Evolutionary conservation across 73 alveolate species (phyloP).

Genomic region (Paramecium biaurelia): DNA sequence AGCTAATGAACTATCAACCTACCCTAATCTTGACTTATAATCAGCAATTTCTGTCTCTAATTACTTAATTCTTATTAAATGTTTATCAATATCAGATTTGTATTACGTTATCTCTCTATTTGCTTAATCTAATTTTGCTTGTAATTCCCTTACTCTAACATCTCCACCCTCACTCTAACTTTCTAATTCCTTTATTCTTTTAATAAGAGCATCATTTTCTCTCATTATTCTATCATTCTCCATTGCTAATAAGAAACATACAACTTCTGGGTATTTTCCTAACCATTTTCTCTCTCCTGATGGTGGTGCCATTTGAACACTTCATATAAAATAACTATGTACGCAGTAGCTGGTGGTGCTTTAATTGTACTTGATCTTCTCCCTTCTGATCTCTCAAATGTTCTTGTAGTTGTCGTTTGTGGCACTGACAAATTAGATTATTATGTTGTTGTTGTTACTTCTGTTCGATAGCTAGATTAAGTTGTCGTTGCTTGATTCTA

Average conservation of each 20-base stretch:
- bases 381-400: conserved; percentile 38
- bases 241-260: neutral
- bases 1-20: conserved; percentile 8
- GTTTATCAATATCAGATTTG: conserved; percentile 18
- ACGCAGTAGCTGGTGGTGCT: neutral
- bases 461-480: neutral
- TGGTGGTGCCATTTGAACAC: conserved; percentile 8
- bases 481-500: neutral
- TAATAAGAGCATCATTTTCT: neutral
- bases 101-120: conserved; percentile 22
- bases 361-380: conserved; percentile 24
- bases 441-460: neutral
- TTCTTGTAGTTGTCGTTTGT: neutral
- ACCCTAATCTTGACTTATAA: conserved; percentile 22
- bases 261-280: conserved; percentile 51
- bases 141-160: neutral
- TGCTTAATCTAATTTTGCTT: neutral
- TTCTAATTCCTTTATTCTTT: conserved; percentile 18
- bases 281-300: conserved; percentile 49
- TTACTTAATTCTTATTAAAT: neutral
- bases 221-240: conserved; percentile 16
- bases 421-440: neutral
- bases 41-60: neutral
- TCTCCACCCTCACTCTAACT: conserved; percentile 36
- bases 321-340: neutral